phyloP scores from a whole-genome alignment of 441 rosid genomes.

The Sinapis alba region DNA sequence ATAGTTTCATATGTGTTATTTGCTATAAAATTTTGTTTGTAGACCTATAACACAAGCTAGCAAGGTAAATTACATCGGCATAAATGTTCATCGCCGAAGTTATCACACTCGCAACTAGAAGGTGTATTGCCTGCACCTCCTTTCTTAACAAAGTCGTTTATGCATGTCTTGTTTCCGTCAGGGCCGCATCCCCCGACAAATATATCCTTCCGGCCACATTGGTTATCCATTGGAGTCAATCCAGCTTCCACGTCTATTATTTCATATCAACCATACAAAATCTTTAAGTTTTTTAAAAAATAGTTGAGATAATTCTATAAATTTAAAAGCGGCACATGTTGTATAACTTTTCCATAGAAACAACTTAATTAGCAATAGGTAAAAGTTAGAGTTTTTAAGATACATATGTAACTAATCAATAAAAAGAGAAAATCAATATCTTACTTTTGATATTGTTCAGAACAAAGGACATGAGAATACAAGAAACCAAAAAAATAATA shows the following conservation, averaged over 20 bases:
- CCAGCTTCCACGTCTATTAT: constrained; percentile 21
- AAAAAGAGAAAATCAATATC: neutral
- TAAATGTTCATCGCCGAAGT: no score
- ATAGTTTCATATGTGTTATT: no score
- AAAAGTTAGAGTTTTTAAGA: no score
- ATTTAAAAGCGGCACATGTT: no score
- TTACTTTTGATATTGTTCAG: constrained; percentile 21
- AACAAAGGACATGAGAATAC: constrained; percentile 6
- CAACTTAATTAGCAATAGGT: no score
- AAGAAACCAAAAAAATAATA: constrained; percentile 16
- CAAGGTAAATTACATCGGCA: no score
- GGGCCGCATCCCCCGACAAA: constrained; percentile 5
- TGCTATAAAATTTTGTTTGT: no score
- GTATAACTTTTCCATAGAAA: no score
- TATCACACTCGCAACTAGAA: constrained; percentile 16
- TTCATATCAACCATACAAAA: no score
- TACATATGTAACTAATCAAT: neutral
- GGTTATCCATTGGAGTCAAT: neutral
- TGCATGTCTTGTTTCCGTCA: constrained; percentile 18
- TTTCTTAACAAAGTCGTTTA: constrained; percentile 22
- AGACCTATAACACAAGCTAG: no score
- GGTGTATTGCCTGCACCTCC: constrained; percentile 8
- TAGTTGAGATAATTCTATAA: neutral
- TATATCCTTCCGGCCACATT: no score
- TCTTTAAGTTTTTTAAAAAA: neutral